A percentile compares a stretch with the other conserved stretches of the same genome.
Evolutionary conservation across 306 rosid species (phyloP).

Genomic region (Lotus japonicus): DNA sequence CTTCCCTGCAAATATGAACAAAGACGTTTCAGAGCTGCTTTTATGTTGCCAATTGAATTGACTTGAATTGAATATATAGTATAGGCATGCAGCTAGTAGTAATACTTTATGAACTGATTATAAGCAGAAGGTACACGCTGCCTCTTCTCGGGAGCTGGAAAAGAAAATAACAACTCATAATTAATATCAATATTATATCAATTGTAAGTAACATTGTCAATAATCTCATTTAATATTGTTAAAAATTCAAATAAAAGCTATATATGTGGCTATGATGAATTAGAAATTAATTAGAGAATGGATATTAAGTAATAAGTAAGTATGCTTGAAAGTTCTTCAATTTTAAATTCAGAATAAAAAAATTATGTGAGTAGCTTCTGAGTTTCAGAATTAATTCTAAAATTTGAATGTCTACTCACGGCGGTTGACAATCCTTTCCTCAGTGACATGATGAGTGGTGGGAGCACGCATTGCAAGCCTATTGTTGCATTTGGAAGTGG

Average conservation of each 20-base stretch:
- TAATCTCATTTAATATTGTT: background rate
- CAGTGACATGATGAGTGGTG: conserved; percentile 26
- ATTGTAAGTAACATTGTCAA: background rate
- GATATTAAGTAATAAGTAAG: too few relatives aligned
- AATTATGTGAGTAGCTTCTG: too few relatives aligned
- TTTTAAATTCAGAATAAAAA: too few relatives aligned
- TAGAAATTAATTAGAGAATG: too few relatives aligned
- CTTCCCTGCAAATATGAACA: conserved; percentile 56
- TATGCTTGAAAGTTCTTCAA: too few relatives aligned
- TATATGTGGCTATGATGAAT: too few relatives aligned
- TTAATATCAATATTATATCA: background rate
- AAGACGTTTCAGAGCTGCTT: conserved; percentile 19
- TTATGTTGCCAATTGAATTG: background rate
- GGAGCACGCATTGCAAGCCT: conserved; percentile 70
- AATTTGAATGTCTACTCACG: conserved; percentile 42
- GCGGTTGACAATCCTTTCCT: conserved; percentile 70
- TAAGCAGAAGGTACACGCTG: conserved; percentile 99
- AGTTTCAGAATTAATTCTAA: too few relatives aligned
- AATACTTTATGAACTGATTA: conserved; percentile 99
- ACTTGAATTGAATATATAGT: background rate
- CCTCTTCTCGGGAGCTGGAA: conserved; percentile 99
- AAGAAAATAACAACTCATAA: conserved; percentile 54
- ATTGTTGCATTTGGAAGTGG: conserved; percentile 72
- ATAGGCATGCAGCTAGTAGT: background rate
- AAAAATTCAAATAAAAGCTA: too few relatives aligned